Evolutionary conservation across 768 basidiomycete genomes (phyloP), one percentile per base, ranked within the genome.

Genomic region (Cystofilobasidium bisporidii): DNA sequence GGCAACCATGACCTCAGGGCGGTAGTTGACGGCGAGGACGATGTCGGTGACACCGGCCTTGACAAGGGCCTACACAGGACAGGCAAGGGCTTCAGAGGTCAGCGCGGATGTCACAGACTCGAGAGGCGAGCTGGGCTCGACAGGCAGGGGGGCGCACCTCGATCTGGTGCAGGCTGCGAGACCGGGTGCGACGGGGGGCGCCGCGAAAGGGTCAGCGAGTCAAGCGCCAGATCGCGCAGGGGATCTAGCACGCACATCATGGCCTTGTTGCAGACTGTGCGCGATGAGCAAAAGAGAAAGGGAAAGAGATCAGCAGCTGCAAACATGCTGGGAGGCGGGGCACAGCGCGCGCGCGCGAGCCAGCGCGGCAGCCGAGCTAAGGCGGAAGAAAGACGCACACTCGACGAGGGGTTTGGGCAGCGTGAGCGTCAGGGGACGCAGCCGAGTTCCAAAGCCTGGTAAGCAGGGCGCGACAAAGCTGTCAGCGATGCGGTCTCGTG

Each of bases 41-140:
- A 81, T 78, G 72, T 80, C 79, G 72, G 77, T 81, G 72, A 81
- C 80, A 62, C 80, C 80, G 67, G 79, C 80, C 78, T 79, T 79
- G 76, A 80, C 79, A 55, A 80, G 76, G 58, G 79, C 79, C 73
- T 76, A 50, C 18, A 15, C 32, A 43, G 30, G 32, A 33, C n/a
- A 24, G 24, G 32, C 26, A n/a, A 24, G 38, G 30, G 63, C 36
- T 50, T 64, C 43, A 47, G 59, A 18, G 11, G 33, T 26, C 17
- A 40, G 28, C 30, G 8, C n/a, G 28, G 18, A 47, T 3, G 63
- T 11, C 12, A 53, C 22, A 43, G 32, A 28, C 28, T 4, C 3
- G 9, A 3, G n/a, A 17, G 22, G 48, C 3, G 2, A 5, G 45
- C 36, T 15, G 15, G 8, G n/a, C n/a, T n/a, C 56, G 45, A 15